These are phyloP conservation scores for Alectoria sarmentosa DNA, from an alignment of 495 filamentous ascomycete genomes.

Conservation along the genomic window DNA sequence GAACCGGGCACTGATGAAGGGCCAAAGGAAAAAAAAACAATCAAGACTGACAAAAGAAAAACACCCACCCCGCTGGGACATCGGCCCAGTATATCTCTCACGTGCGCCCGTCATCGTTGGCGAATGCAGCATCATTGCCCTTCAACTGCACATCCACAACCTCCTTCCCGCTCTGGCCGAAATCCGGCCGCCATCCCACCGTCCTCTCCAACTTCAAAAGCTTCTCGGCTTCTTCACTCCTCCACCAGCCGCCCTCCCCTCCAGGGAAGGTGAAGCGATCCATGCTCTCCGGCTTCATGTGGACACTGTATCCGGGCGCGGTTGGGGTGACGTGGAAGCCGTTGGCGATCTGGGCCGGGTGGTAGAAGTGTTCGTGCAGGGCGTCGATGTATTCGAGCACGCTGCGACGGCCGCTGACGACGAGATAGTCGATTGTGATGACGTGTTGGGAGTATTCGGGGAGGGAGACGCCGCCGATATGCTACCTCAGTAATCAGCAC, in stretches of 20 bases:
- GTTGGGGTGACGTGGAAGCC: constrained; percentile 83
- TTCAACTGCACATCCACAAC: constrained; percentile 6
- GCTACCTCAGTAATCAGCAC: neutral
- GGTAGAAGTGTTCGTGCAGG: constrained; percentile 85
- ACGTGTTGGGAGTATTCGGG: constrained; percentile 94
- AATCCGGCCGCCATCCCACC: neutral
- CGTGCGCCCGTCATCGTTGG: constrained; percentile 6
- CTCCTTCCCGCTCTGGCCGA: neutral
- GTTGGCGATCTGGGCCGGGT: constrained; percentile 71
- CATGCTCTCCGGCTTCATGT: neutral
- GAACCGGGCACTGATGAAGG: too few relatives aligned
- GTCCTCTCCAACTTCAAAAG: neutral
- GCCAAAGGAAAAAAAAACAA: too few relatives aligned
- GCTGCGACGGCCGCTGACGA: constrained; percentile 71
- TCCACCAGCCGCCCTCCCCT: neutral
- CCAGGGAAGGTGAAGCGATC: neutral
- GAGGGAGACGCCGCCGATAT: constrained; percentile 70
- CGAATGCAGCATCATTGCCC: constrained; percentile 1
- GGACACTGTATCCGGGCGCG: constrained; percentile 5
- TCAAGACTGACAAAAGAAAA: neutral
- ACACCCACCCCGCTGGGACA: neutral
- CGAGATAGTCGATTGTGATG: constrained; percentile 90
- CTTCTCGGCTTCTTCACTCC: neutral
- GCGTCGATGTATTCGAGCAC: constrained; percentile 91
- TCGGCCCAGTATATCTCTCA: neutral